Evolutionary conservation across 2,329 filamentous ascomycete genomes (phyloP).

Genomic region (Calonectria pseudoturangicola): DNA sequence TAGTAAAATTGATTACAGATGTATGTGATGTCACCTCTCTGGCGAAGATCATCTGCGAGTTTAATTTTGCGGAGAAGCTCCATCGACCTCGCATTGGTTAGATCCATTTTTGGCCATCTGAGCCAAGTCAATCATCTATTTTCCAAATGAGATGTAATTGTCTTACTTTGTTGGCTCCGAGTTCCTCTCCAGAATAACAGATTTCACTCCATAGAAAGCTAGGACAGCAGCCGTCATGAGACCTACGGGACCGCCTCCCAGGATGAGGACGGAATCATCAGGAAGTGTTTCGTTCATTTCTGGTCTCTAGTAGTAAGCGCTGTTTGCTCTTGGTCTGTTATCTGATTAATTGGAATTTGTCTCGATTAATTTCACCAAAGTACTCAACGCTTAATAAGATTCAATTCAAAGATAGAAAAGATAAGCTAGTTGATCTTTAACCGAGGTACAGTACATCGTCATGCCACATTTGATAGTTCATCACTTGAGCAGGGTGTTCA

Average conservation of each 20-base stretch:
- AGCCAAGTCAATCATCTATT: neutral
- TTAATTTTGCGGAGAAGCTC: constrained; percentile 29
- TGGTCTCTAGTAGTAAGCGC: neutral
- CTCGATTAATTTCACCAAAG: too few relatives aligned
- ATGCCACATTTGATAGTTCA: too few relatives aligned
- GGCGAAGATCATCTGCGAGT: constrained; percentile 12
- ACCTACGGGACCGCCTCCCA: constrained; percentile 25
- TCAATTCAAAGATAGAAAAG: too few relatives aligned
- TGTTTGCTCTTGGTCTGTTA: neutral
- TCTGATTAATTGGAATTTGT: neutral
- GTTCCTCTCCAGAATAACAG: constrained; percentile 25
- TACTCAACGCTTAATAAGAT: too few relatives aligned
- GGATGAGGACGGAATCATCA: constrained; percentile 10
- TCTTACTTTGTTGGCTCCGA: constrained; percentile 13
- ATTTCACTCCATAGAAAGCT: constrained; percentile 21
- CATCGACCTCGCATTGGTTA: constrained; percentile 36
- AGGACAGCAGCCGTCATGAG: constrained; percentile 25
- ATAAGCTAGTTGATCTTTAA: too few relatives aligned
- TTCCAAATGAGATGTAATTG: too few relatives aligned
- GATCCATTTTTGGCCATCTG: constrained; percentile 37
- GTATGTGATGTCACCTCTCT: neutral
- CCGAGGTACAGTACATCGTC: too few relatives aligned
- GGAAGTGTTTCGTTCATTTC: constrained; percentile 1
- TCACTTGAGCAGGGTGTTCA: too few relatives aligned
- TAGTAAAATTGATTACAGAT: neutral